Conservation (phyloP, 768 basidiomycete genomes). For the Russula dissimulans region DNA sequence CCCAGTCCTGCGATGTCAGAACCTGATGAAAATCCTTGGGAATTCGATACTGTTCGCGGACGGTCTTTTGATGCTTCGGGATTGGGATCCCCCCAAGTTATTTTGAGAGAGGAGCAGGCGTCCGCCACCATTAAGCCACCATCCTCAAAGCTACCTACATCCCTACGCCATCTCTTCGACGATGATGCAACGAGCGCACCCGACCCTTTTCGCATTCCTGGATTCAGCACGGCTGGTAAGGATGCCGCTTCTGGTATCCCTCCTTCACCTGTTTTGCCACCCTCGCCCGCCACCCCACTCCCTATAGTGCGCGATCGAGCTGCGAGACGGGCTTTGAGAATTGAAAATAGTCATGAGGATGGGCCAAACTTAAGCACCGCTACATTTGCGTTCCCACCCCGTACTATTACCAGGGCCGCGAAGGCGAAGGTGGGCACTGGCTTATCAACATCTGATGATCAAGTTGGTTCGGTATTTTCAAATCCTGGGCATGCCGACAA, state of each 20-base stretch:
- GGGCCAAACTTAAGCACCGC: conserved; percentile 37
- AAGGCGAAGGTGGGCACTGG: neutral
- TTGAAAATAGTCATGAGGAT: conserved; percentile 33
- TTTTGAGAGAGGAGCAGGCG: neutral
- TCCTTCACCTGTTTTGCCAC: conserved; percentile 19
- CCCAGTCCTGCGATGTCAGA: conserved; percentile 4
- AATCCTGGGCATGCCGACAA: neutral
- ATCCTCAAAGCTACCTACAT: conserved; percentile 57
- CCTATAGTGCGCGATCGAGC: conserved; percentile 27
- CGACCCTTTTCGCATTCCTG: conserved; percentile 37
- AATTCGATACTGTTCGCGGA: conserved; percentile 64
- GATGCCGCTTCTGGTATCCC: conserved; percentile 20
- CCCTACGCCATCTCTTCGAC: conserved; percentile 72
- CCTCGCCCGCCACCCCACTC: conserved; percentile 30
- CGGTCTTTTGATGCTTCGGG: conserved; percentile 23
- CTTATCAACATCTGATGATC: neutral
- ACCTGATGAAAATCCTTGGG: conserved; percentile 45
- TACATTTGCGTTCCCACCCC: conserved; percentile 46
- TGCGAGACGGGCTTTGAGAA: conserved; percentile 25
- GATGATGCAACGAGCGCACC: conserved; percentile 33
- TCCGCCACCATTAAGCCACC: conserved; percentile 44
- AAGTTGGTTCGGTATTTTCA: neutral
- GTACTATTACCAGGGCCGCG: conserved; percentile 25
- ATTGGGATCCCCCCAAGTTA: neutral
- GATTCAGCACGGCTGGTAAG: conserved; percentile 22